Evolutionary conservation across 306 rosid genomes (phyloP), one percentile per base, ranked within the genome.

Genomic region (Echinosophora koreensis): DNA sequence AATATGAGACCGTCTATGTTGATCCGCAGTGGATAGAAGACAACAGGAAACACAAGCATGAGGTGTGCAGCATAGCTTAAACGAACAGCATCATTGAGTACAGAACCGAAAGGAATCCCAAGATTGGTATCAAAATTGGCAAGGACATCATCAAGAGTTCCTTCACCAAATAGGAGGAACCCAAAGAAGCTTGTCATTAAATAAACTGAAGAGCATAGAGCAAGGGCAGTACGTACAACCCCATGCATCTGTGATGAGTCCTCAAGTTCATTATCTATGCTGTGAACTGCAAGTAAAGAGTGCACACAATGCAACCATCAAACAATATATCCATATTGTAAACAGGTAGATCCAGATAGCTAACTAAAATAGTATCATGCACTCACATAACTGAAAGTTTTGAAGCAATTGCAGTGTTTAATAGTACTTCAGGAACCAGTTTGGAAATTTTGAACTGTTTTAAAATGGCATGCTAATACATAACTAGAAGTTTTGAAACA

Each of bases 61-160:
- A 93, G 97, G 73, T 93, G 98, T n/a, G 93, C 98, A 27, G 92
- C 97, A 73, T 93, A 93, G 88, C 95, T 89, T 12, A 88, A 84
- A 34, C 98, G 97, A 54, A 93, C 90, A 6, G 89, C 88, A 18
- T 93, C 98, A 55, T 91, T 93, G 39, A 93, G 90, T 72, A 85
- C 42, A 37, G 89, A 58, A 64, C 97, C 81, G 4, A 71, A 89
- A 44, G 95, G 98, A 77, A 93, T 89, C 69, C 97, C 97, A 34
- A 93, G 95, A 86, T 91, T 55, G 15, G 90, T 83, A 51, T 93
- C 98, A 13, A 91, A 93, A 88, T 93, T 93, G 69, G 97, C 94
- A 61, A 93, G 92, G 60, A 93, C 97, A 15, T 93, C 98, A 30
- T 88, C 93, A 47, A 88, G 93, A 77, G 98, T 93, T 74, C 74